Percentiles rank a stretch among this genome's conserved stretches.
Evolutionary conservation across 768 basidiomycete genomes (phyloP).

Genomic region (Boletales sp.): DNA sequence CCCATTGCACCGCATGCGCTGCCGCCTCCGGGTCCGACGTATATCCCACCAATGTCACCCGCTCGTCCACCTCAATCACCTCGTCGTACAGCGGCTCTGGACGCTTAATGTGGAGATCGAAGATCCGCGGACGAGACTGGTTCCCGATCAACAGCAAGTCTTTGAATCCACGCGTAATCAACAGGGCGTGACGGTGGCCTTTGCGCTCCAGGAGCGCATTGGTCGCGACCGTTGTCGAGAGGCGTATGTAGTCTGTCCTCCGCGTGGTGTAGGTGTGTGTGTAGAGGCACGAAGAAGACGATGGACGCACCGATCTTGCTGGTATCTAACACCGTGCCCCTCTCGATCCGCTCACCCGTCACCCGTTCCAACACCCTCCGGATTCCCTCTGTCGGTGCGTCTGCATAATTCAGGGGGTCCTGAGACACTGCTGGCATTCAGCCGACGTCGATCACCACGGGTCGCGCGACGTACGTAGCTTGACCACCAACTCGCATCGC

Average conservation of each 20-base stretch:
- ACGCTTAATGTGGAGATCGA: conserved; percentile 88
- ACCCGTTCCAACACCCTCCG: conserved; percentile 79
- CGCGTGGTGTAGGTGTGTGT: neutral
- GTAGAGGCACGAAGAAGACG: neutral
- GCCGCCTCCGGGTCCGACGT: conserved; percentile 84
- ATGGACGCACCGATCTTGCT: conserved; percentile 66
- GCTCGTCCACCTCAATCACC: conserved; percentile 71
- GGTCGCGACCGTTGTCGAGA: conserved; percentile 94
- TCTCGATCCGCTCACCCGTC: conserved; percentile 62
- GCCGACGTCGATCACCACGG: neutral
- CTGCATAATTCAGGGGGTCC: conserved; percentile 81
- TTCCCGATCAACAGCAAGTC: conserved; percentile 93
- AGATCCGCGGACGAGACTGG: conserved; percentile 91
- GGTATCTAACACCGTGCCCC: conserved; percentile 65
- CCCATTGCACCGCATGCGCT: conserved; percentile 72
- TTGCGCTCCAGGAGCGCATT: conserved; percentile 95
- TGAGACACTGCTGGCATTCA: conserved; percentile 62
- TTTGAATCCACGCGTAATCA: conserved; percentile 89
- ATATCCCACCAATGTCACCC: conserved; percentile 91
- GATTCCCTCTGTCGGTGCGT: conserved; percentile 95
- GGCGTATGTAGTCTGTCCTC: conserved; percentile 79
- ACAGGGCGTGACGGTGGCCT: conserved; percentile 84
- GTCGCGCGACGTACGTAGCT: conserved; percentile 57
- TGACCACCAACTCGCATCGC: conserved; percentile 82
- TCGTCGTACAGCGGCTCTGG: conserved; percentile 71